Conservation (phyloP, 768 basidiomycete genomes). For the Pleurotus citrinopileatus region DNA sequence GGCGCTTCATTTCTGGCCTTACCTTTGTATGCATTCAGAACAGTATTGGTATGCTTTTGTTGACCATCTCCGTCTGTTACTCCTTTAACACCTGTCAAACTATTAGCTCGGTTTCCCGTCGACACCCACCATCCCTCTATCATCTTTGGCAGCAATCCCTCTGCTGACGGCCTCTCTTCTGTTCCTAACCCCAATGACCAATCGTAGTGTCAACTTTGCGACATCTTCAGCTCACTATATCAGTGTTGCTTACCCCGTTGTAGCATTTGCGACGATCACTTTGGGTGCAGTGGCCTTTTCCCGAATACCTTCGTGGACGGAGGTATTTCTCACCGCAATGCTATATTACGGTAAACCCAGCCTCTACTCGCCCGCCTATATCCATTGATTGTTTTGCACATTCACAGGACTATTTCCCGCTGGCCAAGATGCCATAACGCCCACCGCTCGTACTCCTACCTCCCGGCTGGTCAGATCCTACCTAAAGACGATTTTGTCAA, state of each 20-base stretch:
- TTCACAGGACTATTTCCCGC: conserved; percentile 50
- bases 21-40: conserved; percentile 61
- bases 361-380: not conserved
- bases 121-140: conserved; percentile 51
- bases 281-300: conserved; percentile 64
- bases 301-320: conserved; percentile 56
- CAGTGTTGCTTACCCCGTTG: conserved; percentile 53
- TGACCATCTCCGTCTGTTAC: not conserved
- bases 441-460: conserved; percentile 47
- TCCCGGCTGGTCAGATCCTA: conserved; percentile 63
- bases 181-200: conserved; percentile 54
- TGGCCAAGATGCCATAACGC: conserved; percentile 38
- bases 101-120: conserved; percentile 46
- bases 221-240: conserved; percentile 56
- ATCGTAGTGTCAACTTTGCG: conserved; percentile 41
- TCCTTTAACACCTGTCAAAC: not conserved
- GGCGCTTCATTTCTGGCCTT: conserved; percentile 64
- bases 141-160: conserved; percentile 58
- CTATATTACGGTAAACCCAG: conserved; percentile 60
- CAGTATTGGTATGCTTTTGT: conserved; percentile 46
- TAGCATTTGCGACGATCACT: conserved; percentile 44
- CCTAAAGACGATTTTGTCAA: conserved; percentile 86
- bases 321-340: conserved; percentile 52
- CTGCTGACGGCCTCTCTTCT: conserved; percentile 60
- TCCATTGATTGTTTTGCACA: not conserved